phyloP scores from a whole-genome alignment of 306 rosid genomes.

The Malus sylvestris region DNA sequence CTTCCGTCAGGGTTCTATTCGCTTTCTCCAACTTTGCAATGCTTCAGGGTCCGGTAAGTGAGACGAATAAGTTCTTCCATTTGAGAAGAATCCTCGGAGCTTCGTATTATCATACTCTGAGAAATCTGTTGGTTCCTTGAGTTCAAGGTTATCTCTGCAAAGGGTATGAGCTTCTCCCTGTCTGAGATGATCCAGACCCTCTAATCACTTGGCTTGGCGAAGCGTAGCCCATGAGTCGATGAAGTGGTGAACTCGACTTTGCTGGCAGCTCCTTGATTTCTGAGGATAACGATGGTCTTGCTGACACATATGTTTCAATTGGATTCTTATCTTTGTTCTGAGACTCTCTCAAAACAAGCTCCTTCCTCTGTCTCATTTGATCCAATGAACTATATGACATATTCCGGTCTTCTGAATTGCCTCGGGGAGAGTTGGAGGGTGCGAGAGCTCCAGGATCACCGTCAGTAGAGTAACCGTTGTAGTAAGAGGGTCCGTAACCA shows the following conservation, averaged over 20 bases:
- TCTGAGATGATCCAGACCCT: slow-evolving; percentile 28
- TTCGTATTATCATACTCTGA: neutral
- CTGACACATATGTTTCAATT: slow-evolving; percentile 17
- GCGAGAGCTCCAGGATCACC: slow-evolving; percentile 33
- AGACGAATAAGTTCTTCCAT: neutral
- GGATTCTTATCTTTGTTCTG: slow-evolving; percentile 20
- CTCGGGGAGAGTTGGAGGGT: slow-evolving; percentile 25
- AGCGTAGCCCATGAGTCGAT: slow-evolving; percentile 73
- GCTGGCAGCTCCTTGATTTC: slow-evolving; percentile 21
- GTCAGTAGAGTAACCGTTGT: slow-evolving; percentile 57
- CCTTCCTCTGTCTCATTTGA: slow-evolving; percentile 21
- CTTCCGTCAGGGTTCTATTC: neutral
- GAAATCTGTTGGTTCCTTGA: slow-evolving; percentile 1
- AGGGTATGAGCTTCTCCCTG: slow-evolving; percentile 20
- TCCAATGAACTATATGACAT: slow-evolving; percentile 18
- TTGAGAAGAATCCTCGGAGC: neutral
- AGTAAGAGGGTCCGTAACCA: slow-evolving; percentile 35
- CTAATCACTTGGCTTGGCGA: slow-evolving; percentile 62
- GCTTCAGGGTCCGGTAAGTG: neutral
- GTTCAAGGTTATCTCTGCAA: neutral
- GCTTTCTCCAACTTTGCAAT: neutral
- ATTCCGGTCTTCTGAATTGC: slow-evolving; percentile 15
- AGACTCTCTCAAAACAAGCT: slow-evolving; percentile 27
- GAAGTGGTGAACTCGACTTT: slow-evolving; percentile 55
- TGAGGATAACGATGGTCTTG: slow-evolving; percentile 32